A percentile compares a stretch with the other conserved stretches of the same genome.
These are phyloP conservation scores for Russula lepida DNA, from an alignment of 768 basidiomycete genomes.

Conservation along the genomic window DNA sequence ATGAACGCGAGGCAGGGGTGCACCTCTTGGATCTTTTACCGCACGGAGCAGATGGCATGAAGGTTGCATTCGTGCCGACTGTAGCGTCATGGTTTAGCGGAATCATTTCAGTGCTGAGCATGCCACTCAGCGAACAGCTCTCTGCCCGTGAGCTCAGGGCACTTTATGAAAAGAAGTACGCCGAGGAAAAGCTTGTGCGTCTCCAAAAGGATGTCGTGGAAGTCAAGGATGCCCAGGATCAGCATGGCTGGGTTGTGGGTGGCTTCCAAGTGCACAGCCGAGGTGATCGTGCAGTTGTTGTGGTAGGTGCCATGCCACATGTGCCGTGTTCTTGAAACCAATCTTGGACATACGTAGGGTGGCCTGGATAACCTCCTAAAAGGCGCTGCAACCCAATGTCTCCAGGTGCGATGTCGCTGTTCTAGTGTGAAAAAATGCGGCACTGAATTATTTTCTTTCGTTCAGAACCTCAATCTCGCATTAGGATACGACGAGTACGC, in stretches of 20 bases:
- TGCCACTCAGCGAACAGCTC: conserved; percentile 63
- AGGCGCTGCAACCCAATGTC: conserved; percentile 97
- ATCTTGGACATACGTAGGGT: conserved; percentile 43
- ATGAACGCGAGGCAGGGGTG: conserved; percentile 88
- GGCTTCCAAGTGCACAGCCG: conserved; percentile 89
- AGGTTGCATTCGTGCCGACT: conserved; percentile 77
- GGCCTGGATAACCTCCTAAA: conserved; percentile 95
- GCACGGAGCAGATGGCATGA: conserved; percentile 30
- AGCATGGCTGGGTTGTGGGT: conserved; percentile 86
- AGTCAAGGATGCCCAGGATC: conserved; percentile 65
- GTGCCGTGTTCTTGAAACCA: background rate
- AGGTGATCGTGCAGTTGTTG: conserved; percentile 88
- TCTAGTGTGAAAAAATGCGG: background rate
- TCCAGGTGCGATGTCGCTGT: conserved; percentile 58
- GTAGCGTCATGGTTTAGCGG: conserved; percentile 96
- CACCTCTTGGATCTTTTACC: conserved; percentile 65
- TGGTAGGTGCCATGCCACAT: conserved; percentile 44
- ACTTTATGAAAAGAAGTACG: conserved; percentile 74
- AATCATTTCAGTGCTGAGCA: conserved; percentile 79
- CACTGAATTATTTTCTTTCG: background rate
- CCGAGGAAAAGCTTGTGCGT: conserved; percentile 60
- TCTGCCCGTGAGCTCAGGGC: conserved; percentile 62
- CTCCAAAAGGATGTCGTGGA: conserved; percentile 63
- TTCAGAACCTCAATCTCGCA: conserved; percentile 81
- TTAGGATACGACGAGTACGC: conserved; percentile 80